phyloP scores from a whole-genome alignment of 73 alveolate species.

The Paramecium sonneborni region DNA sequence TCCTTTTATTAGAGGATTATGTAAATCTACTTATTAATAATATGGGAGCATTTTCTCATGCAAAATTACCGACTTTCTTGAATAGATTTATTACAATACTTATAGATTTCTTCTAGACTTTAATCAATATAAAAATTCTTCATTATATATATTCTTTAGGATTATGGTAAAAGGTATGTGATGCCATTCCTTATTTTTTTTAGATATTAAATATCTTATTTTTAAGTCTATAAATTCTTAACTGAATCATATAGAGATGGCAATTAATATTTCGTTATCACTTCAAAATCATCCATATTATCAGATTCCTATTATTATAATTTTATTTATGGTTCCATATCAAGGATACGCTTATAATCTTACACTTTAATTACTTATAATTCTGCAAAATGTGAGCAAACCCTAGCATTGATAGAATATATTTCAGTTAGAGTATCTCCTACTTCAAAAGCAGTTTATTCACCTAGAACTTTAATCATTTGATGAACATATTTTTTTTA shows the following conservation, averaged over 20 bases:
- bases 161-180: neutral
- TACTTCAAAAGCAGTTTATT: neutral
- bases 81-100: neutral
- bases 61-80: neutral
- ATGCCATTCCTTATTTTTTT: neutral
- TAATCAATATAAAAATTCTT: neutral
- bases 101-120: neutral
- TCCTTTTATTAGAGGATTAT: neutral
- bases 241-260: neutral
- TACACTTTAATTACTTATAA: neutral
- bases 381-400: neutral
- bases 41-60: neutral
- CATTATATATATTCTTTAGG: neutral
- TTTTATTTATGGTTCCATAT: conserved; percentile 25
- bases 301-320: neutral
- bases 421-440: neutral
- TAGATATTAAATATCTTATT: neutral
- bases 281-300: neutral
- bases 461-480: neutral
- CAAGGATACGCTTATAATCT: neutral
- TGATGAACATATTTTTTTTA: neutral
- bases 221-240: neutral
- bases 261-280: neutral
- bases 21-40: neutral
- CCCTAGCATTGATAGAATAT: neutral